Percentiles rank a stretch among this genome's conserved stretches.
These are phyloP conservation scores for Pseudogymnoascus sp. DNA, from an alignment of 2,329 filamentous ascomycete genomes.

Conservation along the genomic window DNA sequence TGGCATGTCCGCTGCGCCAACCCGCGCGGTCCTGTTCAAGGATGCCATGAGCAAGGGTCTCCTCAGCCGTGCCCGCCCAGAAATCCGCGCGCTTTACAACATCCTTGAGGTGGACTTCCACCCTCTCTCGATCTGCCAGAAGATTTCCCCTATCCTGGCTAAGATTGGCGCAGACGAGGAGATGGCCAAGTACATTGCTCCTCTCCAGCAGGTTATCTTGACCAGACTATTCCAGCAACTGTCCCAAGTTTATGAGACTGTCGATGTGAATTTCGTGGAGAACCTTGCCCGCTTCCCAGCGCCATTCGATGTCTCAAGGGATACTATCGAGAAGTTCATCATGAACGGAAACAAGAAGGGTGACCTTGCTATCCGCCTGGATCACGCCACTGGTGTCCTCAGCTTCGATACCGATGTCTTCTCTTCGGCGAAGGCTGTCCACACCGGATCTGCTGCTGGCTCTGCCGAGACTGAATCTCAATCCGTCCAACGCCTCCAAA, in stretches of 20 bases:
- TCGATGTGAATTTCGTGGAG: conserved; percentile 88
- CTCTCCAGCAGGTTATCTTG: conserved; percentile 95
- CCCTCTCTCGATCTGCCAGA: conserved; percentile 95
- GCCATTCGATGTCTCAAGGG: conserved; percentile 83
- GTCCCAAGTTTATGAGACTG: conserved; percentile 97
- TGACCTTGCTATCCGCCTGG: conserved; percentile 89
- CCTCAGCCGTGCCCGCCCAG: conserved; percentile 81
- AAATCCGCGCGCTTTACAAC: conserved; percentile 96
- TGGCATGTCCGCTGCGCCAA: conserved; percentile 84
- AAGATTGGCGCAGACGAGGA: conserved; percentile 90
- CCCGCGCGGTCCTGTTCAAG: conserved; percentile 84
- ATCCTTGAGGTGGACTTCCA: conserved; percentile 99
- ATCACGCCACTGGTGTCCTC: conserved; percentile 88
- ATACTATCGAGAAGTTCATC: conserved; percentile 98
- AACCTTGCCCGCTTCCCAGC: conserved; percentile 92
- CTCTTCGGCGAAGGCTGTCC: conserved; percentile 87
- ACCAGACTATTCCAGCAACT: conserved; percentile 98
- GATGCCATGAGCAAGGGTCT: conserved; percentile 93
- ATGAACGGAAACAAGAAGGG: conserved; percentile 99
- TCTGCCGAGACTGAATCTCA: conserved; percentile 79
- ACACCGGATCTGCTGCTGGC: conserved; percentile 73
- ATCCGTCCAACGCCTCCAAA: conserved; percentile 89
- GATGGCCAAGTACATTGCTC: conserved; percentile 94
- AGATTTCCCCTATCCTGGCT: conserved; percentile 91
- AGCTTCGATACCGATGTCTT: conserved; percentile 98